Conservation (phyloP, 2,329 filamentous ascomycete genomes). For the Colletotrichum musicola region DNA sequence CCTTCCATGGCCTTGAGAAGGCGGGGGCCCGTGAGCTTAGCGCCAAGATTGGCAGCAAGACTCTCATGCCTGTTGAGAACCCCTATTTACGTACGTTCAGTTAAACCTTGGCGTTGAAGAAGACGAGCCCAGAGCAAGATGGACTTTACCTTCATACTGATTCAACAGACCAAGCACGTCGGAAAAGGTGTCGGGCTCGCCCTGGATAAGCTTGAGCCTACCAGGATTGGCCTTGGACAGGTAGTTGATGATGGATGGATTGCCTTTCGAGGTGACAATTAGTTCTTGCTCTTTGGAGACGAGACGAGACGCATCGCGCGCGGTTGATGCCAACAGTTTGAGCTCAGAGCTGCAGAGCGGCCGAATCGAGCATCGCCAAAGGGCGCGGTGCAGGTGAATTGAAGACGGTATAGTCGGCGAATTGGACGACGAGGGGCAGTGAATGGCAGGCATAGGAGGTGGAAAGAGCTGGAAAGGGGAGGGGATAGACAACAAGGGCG, state of each 20-base stretch:
- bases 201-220: conserved; percentile 64
- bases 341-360: not conserved
- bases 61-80: conserved; percentile 89
- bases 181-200: conserved; percentile 75
- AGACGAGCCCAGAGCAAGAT: conserved; percentile 14
- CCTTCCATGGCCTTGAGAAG: conserved; percentile 88
- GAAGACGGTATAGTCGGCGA: not conserved
- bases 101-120: conserved; percentile 15
- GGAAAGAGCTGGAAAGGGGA: not conserved
- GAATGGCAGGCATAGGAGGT: not conserved
- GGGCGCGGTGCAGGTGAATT: not conserved
- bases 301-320: conserved; percentile 27
- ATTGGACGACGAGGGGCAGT: not conserved
- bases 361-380: conserved; percentile 20
- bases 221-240: conserved; percentile 58
- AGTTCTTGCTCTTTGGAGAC: conserved; percentile 40
- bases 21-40: conserved; percentile 84
- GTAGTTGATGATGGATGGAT: conserved; percentile 64
- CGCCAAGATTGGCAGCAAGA: conserved; percentile 86
- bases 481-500: conserved; percentile 19
- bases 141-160: conserved; percentile 76
- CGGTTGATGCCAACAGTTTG: conserved; percentile 1
- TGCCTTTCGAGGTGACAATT: conserved; percentile 34
- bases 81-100: conserved; percentile 55
- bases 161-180: conserved; percentile 79